Evolutionary conservation across 139 green algal genomes (phyloP).

Genomic region (Trebouxia sp.): DNA sequence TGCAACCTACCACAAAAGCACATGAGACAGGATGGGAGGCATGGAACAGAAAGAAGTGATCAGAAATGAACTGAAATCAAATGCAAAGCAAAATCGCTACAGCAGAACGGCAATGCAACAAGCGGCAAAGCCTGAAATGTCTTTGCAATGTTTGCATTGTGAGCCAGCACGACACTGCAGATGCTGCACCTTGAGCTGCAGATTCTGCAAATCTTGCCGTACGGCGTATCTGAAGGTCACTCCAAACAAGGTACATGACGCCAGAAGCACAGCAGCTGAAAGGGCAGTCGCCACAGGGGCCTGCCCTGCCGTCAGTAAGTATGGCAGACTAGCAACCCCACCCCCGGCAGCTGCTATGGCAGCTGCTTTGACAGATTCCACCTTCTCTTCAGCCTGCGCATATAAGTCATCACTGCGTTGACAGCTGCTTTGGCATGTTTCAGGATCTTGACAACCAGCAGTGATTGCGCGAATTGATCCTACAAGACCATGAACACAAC

Average conservation of each 20-base stretch:
- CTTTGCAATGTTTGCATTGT: neutral
- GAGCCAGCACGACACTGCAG: neutral
- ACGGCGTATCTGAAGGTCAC: conserved; percentile 22
- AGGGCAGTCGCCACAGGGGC: neutral
- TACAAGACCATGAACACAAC: too few relatives aligned
- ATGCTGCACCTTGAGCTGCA: conserved; percentile 18
- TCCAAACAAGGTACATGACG: conserved; percentile 5
- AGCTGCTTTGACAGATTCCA: conserved; percentile 20
- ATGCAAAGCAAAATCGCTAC: too few relatives aligned
- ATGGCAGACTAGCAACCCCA: neutral
- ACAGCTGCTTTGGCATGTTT: too few relatives aligned
- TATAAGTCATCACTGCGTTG: neutral
- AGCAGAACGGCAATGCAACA: too few relatives aligned
- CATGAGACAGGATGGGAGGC: too few relatives aligned
- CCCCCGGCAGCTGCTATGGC: conserved; percentile 2
- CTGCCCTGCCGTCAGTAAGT: neutral
- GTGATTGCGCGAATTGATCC: too few relatives aligned
- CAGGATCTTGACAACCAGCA: too few relatives aligned
- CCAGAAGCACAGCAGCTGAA: neutral
- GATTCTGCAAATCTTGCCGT: conserved; percentile 12
- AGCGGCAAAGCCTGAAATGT: neutral
- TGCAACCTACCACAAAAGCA: too few relatives aligned
- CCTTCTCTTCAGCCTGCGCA: conserved; percentile 19
- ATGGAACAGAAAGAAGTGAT: too few relatives aligned
- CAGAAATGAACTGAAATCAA: too few relatives aligned